These are phyloP conservation scores for Aureobasidium sp. DNA, from an alignment of 2,329 filamentous ascomycete genomes.

Conservation along the genomic window DNA sequence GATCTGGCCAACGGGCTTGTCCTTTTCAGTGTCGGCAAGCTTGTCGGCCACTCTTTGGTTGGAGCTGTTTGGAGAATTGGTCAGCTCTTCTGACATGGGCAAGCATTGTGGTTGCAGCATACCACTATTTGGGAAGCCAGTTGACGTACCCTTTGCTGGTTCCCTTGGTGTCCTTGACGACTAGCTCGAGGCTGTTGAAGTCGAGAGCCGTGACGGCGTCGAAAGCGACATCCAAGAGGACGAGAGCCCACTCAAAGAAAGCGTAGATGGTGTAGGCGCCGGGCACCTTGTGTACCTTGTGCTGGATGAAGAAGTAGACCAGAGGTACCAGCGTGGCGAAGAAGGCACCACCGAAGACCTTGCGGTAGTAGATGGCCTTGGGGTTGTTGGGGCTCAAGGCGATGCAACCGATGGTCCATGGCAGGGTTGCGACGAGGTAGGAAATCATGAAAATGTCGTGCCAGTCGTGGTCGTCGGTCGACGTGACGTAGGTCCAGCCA, in stretches of 20 bases:
- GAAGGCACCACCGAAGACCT: constrained; percentile 72
- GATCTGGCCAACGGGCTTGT: constrained; percentile 60
- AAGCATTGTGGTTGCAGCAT: constrained; percentile 4
- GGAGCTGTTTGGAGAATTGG: constrained; percentile 31
- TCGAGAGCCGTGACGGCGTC: constrained; percentile 91
- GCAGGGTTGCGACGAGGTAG: constrained; percentile 86
- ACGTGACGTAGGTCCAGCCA: constrained; percentile 97
- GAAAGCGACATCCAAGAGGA: constrained; percentile 91
- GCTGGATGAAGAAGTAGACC: constrained; percentile 96
- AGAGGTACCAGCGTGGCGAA: constrained; percentile 85
- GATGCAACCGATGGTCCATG: constrained; percentile 89
- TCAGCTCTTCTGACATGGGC: not conserved
- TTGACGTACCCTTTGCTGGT: constrained; percentile 96
- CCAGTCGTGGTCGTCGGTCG: constrained; percentile 96
- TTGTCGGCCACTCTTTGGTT: constrained; percentile 33
- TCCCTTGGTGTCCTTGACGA: constrained; percentile 81
- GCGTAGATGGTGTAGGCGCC: constrained; percentile 96
- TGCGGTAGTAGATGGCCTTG: constrained; percentile 77
- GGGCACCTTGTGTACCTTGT: constrained; percentile 89
- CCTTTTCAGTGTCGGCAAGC: constrained; percentile 40
- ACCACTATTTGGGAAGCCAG: constrained; percentile 75
- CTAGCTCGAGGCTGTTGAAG: constrained; percentile 79
- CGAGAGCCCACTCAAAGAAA: constrained; percentile 95
- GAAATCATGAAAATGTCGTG: constrained; percentile 99
- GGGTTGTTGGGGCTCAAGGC: constrained; percentile 78